Evolutionary conservation across 371 early-diverging fungal genomes (phyloP).

Genomic region (Circinella minor): DNA sequence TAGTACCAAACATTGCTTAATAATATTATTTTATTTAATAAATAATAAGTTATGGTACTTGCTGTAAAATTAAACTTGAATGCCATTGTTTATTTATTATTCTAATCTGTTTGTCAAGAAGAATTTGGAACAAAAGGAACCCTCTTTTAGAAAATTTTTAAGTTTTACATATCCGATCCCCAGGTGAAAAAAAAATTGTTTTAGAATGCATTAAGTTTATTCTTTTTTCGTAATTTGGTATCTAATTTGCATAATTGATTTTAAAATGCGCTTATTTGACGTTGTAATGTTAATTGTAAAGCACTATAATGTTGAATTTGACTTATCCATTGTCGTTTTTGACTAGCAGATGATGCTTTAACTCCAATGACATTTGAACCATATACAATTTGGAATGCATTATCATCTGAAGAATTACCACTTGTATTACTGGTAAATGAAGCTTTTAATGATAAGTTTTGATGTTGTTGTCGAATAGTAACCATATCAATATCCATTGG

Average conservation of each 20-base stretch:
- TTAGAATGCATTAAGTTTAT: neutral
- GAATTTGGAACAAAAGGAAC: no score
- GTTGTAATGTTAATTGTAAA: slow-evolving; percentile 18
- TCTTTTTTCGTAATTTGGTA: neutral
- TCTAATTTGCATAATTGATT: neutral
- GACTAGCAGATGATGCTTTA: slow-evolving; percentile 55
- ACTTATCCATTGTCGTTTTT: slow-evolving; percentile 70
- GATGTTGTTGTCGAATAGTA: slow-evolving; percentile 33
- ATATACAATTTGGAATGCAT: slow-evolving; percentile 65
- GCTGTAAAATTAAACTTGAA: slow-evolving; percentile 69
- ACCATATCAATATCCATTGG: slow-evolving; percentile 37
- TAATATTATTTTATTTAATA: no score
- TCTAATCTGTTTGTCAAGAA: neutral
- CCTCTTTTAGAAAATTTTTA: no score
- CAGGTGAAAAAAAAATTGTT: neutral
- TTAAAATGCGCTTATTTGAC: neutral
- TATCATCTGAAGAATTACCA: slow-evolving; percentile 41
- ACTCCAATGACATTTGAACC: slow-evolving; percentile 61
- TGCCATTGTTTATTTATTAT: slow-evolving; percentile 30
- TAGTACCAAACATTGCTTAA: no score
- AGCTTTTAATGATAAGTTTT: slow-evolving; percentile 33
- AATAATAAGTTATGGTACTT: slow-evolving; percentile 16
- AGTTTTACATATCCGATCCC: no score
- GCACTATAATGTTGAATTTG: slow-evolving; percentile 54
- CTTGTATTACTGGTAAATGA: slow-evolving; percentile 29